Base-by-base conservation (phyloP, 495 filamentous ascomycete genomes). In the Penicillium canariense region DNA sequence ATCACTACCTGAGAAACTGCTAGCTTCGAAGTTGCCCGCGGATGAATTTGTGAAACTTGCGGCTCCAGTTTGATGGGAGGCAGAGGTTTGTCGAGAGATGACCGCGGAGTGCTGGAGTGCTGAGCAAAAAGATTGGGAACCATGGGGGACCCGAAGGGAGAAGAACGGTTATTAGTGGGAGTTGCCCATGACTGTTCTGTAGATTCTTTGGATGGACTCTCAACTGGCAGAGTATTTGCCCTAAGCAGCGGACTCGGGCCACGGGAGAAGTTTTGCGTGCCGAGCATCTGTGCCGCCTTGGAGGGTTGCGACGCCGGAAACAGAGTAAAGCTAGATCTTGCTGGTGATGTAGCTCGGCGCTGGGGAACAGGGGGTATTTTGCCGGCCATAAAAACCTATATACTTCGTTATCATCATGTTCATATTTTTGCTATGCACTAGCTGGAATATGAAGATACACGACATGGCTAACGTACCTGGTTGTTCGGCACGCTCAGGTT, bases 281-380 rank as follows among this genome's bases (percentile, higher is more conserved):
- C 69, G 4, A 63, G 63, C 15, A 69, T 25, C 45, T 68, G 61
- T 5, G 77, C 71, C 3, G 73, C 71, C 17, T 76, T 73, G 22
- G 70, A 65, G 3, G 65, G 55, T 20, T 70, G 77, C 8, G 77
- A 77, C 10, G 76, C 65, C 14, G 87, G 85, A 54, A 89, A 90
- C n/a, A 88, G 66, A 3, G 78, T 79, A 50, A 89, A 84, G 10
- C 73, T 76, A 1, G 73, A 78, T 22, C 70, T 77, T 51, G 78
- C 79, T 12, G 84, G 82, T 14, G 86, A 88, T n/a, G 82, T 81
- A 27, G 76, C 80, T 57, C 82, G 74, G 48, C 82, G 75, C 50
- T 72, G 65, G 3, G 71, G 65, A 26, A 67, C 50, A 46, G 59
- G 66, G 2, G 50, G 59, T 20, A 59, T 9, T 2, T 65, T 65